phyloP scores from a whole-genome alignment of 2,329 filamentous ascomycete species.

The Cercospora nicotianae region DNA sequence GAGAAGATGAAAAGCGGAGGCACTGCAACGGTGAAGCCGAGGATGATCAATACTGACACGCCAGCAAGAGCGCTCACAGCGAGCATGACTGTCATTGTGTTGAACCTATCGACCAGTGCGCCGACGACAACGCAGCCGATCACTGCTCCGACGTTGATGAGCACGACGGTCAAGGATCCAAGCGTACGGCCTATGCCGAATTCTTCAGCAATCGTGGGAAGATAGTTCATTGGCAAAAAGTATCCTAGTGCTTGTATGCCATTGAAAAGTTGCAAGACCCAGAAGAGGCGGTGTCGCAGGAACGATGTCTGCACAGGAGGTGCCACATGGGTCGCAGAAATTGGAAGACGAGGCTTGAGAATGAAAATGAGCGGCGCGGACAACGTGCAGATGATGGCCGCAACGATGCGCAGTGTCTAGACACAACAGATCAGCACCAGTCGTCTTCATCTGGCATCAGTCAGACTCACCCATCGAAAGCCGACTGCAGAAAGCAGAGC shows the following conservation, averaged over 20 bases:
- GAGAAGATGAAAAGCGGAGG: constrained; percentile 45
- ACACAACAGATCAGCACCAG: background rate
- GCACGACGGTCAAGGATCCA: constrained; percentile 42
- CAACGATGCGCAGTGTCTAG: constrained; percentile 23
- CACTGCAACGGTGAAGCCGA: constrained; percentile 48
- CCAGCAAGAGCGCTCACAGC: constrained; percentile 41
- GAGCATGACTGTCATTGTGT: constrained; percentile 42
- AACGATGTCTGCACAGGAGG: constrained; percentile 42
- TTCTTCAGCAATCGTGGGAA: constrained; percentile 44
- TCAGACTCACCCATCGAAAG: constrained; percentile 32
- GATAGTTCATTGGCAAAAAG: constrained; percentile 47
- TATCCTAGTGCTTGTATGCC: constrained; percentile 46
- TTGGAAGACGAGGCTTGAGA: constrained; percentile 32
- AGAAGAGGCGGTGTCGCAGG: constrained; percentile 41
- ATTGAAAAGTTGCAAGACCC: constrained; percentile 47
- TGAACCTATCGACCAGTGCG: constrained; percentile 42
- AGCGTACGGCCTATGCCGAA: constrained; percentile 40
- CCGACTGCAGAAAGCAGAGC: constrained; percentile 46
- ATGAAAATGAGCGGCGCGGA: constrained; percentile 23
- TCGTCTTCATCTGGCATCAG: too few relatives aligned
- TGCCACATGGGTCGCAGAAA: constrained; percentile 27
- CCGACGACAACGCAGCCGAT: constrained; percentile 44
- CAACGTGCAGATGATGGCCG: constrained; percentile 19
- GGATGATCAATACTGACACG: constrained; percentile 45
- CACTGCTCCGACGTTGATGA: constrained; percentile 44